These are phyloP conservation scores for Pythium periplocum DNA, from an alignment of 352 stramenopile genomes.

Conservation along the genomic window DNA sequence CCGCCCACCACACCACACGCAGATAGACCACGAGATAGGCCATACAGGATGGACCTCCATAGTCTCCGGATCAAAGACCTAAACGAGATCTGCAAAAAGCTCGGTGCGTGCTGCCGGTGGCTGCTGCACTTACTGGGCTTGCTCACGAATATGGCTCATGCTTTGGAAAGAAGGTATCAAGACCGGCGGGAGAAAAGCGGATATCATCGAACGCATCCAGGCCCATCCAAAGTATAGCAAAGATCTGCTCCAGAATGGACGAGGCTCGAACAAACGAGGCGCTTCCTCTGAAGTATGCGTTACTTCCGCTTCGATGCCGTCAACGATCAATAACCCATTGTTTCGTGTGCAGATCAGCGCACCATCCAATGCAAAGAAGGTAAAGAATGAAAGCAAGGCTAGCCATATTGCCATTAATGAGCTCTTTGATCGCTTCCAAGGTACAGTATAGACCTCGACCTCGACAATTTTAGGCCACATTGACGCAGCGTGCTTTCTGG, in stretches of 20 bases:
- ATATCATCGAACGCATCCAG: slow-evolving; percentile 71
- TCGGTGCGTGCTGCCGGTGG: slow-evolving; percentile 29
- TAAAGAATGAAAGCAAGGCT: slow-evolving; percentile 28
- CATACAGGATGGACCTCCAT: slow-evolving; percentile 51
- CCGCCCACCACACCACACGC: no score
- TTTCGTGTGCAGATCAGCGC: slow-evolving; percentile 5
- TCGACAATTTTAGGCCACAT: neutral
- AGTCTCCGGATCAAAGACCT: slow-evolving; percentile 76
- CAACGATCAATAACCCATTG: neutral
- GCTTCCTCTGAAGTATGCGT: slow-evolving; percentile 18
- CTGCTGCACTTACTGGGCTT: slow-evolving; percentile 1
- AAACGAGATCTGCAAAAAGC: slow-evolving; percentile 71
- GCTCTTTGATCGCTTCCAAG: slow-evolving; percentile 61
- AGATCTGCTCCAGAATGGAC: slow-evolving; percentile 12
- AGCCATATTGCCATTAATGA: slow-evolving; percentile 38
- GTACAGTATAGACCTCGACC: slow-evolving; percentile 12
- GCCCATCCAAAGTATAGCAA: slow-evolving; percentile 43
- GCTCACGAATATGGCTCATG: slow-evolving; percentile 2
- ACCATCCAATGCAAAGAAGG: slow-evolving; percentile 43
- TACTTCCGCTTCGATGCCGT: neutral
- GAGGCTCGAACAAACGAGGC: slow-evolving; percentile 27
- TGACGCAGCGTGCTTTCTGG: neutral
- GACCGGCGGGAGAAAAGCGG: slow-evolving; percentile 63
- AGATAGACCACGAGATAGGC: no score
- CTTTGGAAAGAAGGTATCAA: slow-evolving; percentile 42